These are phyloP conservation scores for Penicillium turbatum DNA, from an alignment of 495 filamentous ascomycete genomes.

Conservation along the genomic window DNA sequence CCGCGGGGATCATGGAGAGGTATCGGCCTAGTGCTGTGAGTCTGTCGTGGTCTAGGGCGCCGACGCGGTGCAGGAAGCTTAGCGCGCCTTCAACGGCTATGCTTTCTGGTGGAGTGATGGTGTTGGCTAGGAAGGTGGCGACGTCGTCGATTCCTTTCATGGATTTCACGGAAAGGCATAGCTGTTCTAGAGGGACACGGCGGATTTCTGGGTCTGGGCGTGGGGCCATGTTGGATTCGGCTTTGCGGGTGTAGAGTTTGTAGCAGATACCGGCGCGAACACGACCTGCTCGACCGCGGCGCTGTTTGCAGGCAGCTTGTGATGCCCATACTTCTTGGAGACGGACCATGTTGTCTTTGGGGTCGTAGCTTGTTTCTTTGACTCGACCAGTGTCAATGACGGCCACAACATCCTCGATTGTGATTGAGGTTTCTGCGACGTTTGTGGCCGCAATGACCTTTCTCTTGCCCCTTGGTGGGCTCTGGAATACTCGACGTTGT, in stretches of 20 bases:
- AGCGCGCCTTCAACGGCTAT: constrained; percentile 83
- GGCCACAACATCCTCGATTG: constrained; percentile 93
- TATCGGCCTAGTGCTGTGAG: constrained; percentile 88
- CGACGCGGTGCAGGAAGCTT: constrained; percentile 71
- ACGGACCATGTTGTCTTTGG: constrained; percentile 88
- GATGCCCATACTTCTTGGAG: constrained; percentile 96
- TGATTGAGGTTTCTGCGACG: constrained; percentile 97
- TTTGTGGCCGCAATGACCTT: constrained; percentile 95
- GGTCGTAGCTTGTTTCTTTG: constrained; percentile 93
- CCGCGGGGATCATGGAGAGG: constrained; percentile 89
- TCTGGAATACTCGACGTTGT: constrained; percentile 79
- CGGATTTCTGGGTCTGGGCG: constrained; percentile 91
- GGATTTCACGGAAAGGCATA: constrained; percentile 88
- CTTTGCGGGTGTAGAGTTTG: constrained; percentile 85
- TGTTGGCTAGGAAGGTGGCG: constrained; percentile 72
- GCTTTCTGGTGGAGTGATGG: constrained; percentile 80
- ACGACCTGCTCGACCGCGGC: constrained; percentile 90
- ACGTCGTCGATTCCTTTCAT: constrained; percentile 84
- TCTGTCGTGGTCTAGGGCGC: constrained; percentile 77
- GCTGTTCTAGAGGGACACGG: constrained; percentile 86
- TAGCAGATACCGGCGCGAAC: constrained; percentile 89
- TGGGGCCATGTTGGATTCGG: constrained; percentile 81
- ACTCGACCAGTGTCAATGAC: constrained; percentile 94
- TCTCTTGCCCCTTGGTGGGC: constrained; percentile 69
- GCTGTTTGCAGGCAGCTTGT: constrained; percentile 89